phyloP scores from a whole-genome alignment of 2,329 filamentous ascomycete species.

The Onygenales sp. region DNA sequence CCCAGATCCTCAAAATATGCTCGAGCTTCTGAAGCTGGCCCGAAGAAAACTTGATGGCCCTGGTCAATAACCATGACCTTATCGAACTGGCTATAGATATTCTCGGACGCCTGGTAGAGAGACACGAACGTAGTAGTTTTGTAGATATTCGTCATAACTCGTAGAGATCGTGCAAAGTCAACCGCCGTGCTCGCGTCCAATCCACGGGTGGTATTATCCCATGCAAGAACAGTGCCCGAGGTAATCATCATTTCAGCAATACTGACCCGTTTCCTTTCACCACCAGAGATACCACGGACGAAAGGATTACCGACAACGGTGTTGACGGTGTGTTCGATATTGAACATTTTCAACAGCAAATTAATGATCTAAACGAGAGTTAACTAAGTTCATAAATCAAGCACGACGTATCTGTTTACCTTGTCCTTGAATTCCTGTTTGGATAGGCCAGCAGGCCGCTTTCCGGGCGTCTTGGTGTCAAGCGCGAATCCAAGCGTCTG shows the following conservation, averaged over 20 bases:
- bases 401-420: constrained; percentile 2
- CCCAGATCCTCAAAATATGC: constrained; percentile 69
- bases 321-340: constrained; percentile 77
- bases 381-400: not conserved
- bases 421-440: constrained; percentile 67
- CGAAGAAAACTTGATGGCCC: constrained; percentile 68
- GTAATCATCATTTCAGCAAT: constrained; percentile 79
- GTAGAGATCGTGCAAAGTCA: constrained; percentile 59
- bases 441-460: constrained; percentile 63
- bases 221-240: constrained; percentile 60
- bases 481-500: constrained; percentile 80
- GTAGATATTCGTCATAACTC: constrained; percentile 75
- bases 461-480: constrained; percentile 74
- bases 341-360: constrained; percentile 80
- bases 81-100: constrained; percentile 69
- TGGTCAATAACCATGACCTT: constrained; percentile 75
- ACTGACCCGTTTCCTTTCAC: constrained; percentile 69
- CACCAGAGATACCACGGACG: constrained; percentile 69
- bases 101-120: constrained; percentile 76
- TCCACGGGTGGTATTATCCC: constrained; percentile 66
- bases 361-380: constrained; percentile 49
- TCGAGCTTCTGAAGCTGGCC: constrained; percentile 56
- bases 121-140: constrained; percentile 77
- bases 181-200: constrained; percentile 60
- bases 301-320: constrained; percentile 80